Conservation (phyloP, 75 land plant species). For the Cryptomeria japonica region DNA sequence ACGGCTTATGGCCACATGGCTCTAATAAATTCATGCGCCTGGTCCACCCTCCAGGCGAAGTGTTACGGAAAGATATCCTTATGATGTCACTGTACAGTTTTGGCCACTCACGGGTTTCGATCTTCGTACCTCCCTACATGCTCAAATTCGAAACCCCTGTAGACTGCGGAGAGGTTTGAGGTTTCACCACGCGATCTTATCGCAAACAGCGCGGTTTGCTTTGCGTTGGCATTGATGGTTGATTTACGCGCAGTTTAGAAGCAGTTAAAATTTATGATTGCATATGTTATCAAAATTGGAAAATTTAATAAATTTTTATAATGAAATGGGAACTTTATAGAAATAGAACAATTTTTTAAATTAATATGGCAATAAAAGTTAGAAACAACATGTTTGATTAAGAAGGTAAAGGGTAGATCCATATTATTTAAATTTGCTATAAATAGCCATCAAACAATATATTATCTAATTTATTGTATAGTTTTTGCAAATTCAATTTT, state of each 20-base stretch:
- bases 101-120: conserved; percentile 10
- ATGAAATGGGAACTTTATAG: too few species aligned
- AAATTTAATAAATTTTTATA: too few species aligned
- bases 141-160: background rate
- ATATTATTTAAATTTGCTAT: too few species aligned
- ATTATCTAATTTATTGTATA: too few species aligned
- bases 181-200: background rate
- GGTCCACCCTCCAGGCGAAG: background rate
- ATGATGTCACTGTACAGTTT: conserved; percentile 6
- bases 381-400: too few species aligned
- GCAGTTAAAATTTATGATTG: background rate
- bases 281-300: too few species aligned
- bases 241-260: background rate
- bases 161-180: background rate
- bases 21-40: conserved; percentile 1
- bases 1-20: conserved; percentile 11
- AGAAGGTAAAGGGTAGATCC: too few species aligned
- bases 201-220: background rate
- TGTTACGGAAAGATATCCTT: background rate
- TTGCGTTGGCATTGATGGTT: background rate
- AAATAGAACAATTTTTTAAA: too few species aligned
- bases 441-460: too few species aligned
- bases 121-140: background rate
- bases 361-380: too few species aligned
- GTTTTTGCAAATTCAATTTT: too few species aligned